phyloP scores from a whole-genome alignment of 805 yeast species.

The Suhomyces sp. region DNA sequence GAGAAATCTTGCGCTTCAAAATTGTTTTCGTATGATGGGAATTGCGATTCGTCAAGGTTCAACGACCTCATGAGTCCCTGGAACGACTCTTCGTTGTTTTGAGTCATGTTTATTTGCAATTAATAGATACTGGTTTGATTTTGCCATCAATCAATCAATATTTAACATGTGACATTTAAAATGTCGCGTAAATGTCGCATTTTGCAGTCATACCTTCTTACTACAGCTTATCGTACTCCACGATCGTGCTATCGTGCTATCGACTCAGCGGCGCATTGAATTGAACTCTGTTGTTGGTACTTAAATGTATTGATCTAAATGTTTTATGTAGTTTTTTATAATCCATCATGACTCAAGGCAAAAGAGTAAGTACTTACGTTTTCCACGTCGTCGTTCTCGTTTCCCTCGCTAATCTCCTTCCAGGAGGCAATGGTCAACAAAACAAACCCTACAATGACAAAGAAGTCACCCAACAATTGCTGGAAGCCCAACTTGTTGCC shows the following conservation, averaged over 20 bases:
- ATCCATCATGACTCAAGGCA: conserved; percentile 29
- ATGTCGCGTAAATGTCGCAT: not conserved
- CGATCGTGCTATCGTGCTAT: no score
- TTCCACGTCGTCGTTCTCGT: conserved; percentile 44
- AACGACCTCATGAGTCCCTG: conserved; percentile 26
- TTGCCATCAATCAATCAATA: not conserved
- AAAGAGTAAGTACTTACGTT: conserved; percentile 40
- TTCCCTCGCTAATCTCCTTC: conserved; percentile 56
- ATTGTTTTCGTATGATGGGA: conserved; percentile 18
- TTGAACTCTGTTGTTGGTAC: no score
- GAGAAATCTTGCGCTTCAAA: conserved; percentile 14
- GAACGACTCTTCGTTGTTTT: conserved; percentile 10
- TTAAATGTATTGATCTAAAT: not conserved
- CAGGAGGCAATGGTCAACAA: conserved; percentile 64
- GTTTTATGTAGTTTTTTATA: not conserved
- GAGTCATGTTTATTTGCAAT: not conserved
- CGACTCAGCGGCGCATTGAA: no score
- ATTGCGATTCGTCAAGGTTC: conserved; percentile 23
- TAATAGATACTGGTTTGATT: not conserved
- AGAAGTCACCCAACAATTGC: conserved; percentile 65
- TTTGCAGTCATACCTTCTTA: not conserved
- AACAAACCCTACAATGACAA: conserved; percentile 68
- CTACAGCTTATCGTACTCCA: no score
- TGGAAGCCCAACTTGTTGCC: conserved; percentile 51
- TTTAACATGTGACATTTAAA: not conserved